Base-by-base conservation (phyloP, 176 grass and related monocot species). In the Canna indica region DNA sequence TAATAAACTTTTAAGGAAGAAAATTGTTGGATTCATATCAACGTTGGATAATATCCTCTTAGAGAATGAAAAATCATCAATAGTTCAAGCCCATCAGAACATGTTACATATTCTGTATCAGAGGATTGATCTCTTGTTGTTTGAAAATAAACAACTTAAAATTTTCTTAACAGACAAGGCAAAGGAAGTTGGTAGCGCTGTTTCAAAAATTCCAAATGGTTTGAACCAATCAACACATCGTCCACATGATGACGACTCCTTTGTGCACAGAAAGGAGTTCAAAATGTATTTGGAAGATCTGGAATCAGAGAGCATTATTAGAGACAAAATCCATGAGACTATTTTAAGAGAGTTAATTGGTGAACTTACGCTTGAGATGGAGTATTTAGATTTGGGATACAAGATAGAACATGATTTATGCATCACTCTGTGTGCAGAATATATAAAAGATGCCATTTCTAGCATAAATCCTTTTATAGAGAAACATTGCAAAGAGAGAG, bases 1-100 rank as follows among this genome's bases (percentile, higher is more conserved):
- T 57, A 70, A 80, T 78, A 83, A 90, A 54, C 79, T 73, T 15
- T 82, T 83, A 34, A 85, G 80, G 74, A 90, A 83, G 74, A 85
- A 85, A 75, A 77, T 90, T 0, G 46, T 34, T 33, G 80, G 79
- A 46, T 62, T 75, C 61, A 62, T 90, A 34, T 30, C 66, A 2
- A 90, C 59, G 32, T 80, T 85, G 74, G 80, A 90, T 80, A 73
- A 74, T 20, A 54, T 90, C 20, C 77, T 90, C 30, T 35, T 72
- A 60, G 83, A 90, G 74, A 75, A 75, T 63, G 79, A 83, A 45
- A 80, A 78, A 44, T 42, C 29, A 56, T 46, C 65, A 3, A 25
- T 59, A 13, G 36, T 73, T 31, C 80, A 83, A 30, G 57, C 48
- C 56, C 82, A 85, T 59, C 22, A 44, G 35, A 65, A 85, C 56